Percentiles rank a stretch among this genome's conserved stretches.
phyloP scores from a whole-genome alignment of 208 protist genomes.

The Leptomonas seymouri region DNA sequence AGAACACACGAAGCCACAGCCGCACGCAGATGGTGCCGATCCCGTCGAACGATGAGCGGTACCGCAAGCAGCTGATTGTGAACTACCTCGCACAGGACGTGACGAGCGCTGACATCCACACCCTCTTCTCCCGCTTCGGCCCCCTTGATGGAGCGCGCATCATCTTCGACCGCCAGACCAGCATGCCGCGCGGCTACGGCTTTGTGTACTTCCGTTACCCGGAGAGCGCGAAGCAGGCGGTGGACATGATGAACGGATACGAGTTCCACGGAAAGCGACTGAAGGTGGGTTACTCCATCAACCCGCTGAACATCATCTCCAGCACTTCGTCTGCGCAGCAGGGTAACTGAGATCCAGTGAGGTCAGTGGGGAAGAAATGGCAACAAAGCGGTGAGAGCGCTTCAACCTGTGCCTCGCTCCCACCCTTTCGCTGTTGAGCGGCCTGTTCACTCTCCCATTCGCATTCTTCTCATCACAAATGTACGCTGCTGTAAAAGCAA shows the following conservation, averaged over 20 bases:
- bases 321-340: slow-evolving; percentile 18
- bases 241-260: slow-evolving; percentile 70
- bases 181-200: slow-evolving; percentile 66
- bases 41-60: slow-evolving; percentile 60
- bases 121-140: slow-evolving; percentile 73
- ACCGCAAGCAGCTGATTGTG: slow-evolving; percentile 80
- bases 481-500: neutral
- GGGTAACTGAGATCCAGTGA: slow-evolving; percentile 6
- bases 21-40: slow-evolving; percentile 42
- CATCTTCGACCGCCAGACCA: slow-evolving; percentile 78
- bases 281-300: slow-evolving; percentile 80
- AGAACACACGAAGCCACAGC: slow-evolving; percentile 27
- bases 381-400: neutral
- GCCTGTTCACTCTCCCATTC: neutral
- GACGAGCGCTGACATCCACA: slow-evolving; percentile 56
- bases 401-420: neutral
- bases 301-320: slow-evolving; percentile 74
- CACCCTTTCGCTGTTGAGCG: neutral
- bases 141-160: slow-evolving; percentile 68
- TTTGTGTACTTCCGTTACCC: slow-evolving; percentile 80
- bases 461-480: slow-evolving; percentile 7
- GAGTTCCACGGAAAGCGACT: slow-evolving; percentile 77
- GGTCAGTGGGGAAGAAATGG: neutral
- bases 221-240: slow-evolving; percentile 58
- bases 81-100: slow-evolving; percentile 81